These are phyloP conservation scores for Penicillium odoratum DNA, from an alignment of 495 filamentous ascomycete species.

Conservation along the genomic window DNA sequence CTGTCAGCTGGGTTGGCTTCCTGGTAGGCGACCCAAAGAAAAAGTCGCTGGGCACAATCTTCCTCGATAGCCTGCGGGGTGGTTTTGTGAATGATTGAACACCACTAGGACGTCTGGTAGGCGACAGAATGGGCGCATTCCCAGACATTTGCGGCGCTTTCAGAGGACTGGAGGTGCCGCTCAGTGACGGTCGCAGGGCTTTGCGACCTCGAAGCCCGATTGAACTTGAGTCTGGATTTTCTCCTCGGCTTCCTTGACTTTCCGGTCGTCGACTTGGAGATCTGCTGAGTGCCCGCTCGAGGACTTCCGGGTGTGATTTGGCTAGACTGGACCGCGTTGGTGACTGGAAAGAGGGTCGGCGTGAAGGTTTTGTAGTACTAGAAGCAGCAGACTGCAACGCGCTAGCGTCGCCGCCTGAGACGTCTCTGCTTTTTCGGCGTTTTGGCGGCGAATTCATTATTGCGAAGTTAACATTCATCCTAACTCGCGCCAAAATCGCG, in stretches of 20 bases:
- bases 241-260: slow-evolving; percentile 18
- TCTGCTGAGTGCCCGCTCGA: slow-evolving; percentile 49
- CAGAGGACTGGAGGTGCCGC: slow-evolving; percentile 38
- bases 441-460: slow-evolving; percentile 56
- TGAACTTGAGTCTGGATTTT: slow-evolving; percentile 24
- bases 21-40: slow-evolving; percentile 41
- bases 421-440: slow-evolving; percentile 57
- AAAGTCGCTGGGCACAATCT: slow-evolving; percentile 46
- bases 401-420: slow-evolving; percentile 24
- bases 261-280: slow-evolving; percentile 26
- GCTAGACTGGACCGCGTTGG: slow-evolving; percentile 65
- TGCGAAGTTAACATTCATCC: slow-evolving; percentile 11
- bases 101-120: slow-evolving; percentile 34
- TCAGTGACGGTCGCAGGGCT: slow-evolving; percentile 39
- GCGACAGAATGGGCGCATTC: slow-evolving; percentile 25
- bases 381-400: slow-evolving; percentile 30
- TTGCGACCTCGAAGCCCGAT: slow-evolving; percentile 40
- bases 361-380: slow-evolving; percentile 25
- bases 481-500: slow-evolving; percentile 10
- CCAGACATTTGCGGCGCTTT: slow-evolving; percentile 35
- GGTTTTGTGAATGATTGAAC: slow-evolving; percentile 44
- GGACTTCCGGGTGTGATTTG: slow-evolving; percentile 60
- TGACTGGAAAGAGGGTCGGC: slow-evolving; percentile 61
- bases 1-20: slow-evolving; percentile 28
- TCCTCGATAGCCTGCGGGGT: slow-evolving; percentile 41